Evolutionary conservation across 78 protist genomes (phyloP).

Genomic region (Salpingoeca rosetta): DNA sequence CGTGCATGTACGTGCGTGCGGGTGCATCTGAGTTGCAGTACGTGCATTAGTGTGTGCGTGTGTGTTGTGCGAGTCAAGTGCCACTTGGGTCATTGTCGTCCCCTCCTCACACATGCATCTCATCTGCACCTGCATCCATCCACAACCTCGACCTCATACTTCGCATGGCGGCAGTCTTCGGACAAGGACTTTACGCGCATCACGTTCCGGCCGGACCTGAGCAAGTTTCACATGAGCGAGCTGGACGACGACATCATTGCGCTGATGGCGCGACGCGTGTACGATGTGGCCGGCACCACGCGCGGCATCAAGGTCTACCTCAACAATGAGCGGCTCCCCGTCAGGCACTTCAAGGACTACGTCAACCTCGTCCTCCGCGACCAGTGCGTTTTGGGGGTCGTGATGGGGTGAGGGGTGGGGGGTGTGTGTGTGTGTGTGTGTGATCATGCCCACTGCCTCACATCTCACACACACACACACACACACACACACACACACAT

Average conservation of each 20-base stretch:
- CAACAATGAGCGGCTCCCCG: slow-evolving; percentile 13
- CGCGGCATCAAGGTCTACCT: slow-evolving; percentile 18
- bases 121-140: neutral
- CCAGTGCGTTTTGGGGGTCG: neutral
- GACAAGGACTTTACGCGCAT: slow-evolving; percentile 49
- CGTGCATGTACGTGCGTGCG: too few relatives aligned
- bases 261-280: slow-evolving; percentile 63
- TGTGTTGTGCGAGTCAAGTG: too few relatives aligned
- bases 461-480: too few relatives aligned
- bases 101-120: neutral
- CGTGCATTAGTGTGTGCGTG: too few relatives aligned
- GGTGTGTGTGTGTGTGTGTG: too few relatives aligned
- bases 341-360: slow-evolving; percentile 58
- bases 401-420: too few relatives aligned
- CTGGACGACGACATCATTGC: slow-evolving; percentile 49
- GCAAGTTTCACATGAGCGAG: slow-evolving; percentile 49
- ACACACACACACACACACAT: too few relatives aligned
- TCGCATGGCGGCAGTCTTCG: neutral
- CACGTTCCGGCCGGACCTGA: slow-evolving; percentile 56
- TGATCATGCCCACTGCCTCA: too few relatives aligned
- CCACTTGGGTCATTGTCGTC: too few relatives aligned
- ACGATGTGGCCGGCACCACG: slow-evolving; percentile 81
- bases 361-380: slow-evolving; percentile 38
- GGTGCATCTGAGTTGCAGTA: too few relatives aligned
- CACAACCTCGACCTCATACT: neutral